Conservation (phyloP, 1,284 basidiomycete species). For the Abortiporus biennis region DNA sequence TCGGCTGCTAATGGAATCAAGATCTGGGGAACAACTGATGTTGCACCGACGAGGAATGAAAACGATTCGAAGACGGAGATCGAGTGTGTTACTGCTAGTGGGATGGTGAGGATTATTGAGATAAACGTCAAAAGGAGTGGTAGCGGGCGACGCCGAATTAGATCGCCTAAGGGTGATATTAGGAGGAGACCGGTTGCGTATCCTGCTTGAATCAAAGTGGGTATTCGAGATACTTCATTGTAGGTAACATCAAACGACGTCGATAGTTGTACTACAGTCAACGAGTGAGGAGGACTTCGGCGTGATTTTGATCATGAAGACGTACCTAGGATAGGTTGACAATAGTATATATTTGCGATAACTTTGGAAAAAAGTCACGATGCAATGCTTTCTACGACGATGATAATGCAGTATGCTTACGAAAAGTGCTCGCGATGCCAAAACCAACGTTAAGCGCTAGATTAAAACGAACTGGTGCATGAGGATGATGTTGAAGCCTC, state of each 20-base stretch:
- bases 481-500: slow-evolving; percentile 17
- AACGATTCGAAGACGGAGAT: slow-evolving; percentile 35
- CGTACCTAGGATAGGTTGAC: slow-evolving; percentile 58
- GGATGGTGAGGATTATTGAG: slow-evolving; percentile 33
- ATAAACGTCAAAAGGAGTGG: slow-evolving; percentile 31
- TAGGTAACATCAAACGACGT: slow-evolving; percentile 48
- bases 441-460: slow-evolving; percentile 52
- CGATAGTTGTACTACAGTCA: slow-evolving; percentile 40
- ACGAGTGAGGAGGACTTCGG: neutral
- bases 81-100: slow-evolving; percentile 34
- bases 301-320: neutral
- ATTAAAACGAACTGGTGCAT: slow-evolving; percentile 50
- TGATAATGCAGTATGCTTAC: slow-evolving; percentile 21
- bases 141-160: slow-evolving; percentile 38
- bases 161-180: slow-evolving; percentile 43
- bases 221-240: slow-evolving; percentile 44
- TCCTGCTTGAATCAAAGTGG: slow-evolving; percentile 42
- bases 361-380: slow-evolving; percentile 23
- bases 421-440: slow-evolving; percentile 55
- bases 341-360: slow-evolving; percentile 63
- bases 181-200: slow-evolving; percentile 39
- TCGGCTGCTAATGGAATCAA: slow-evolving; percentile 47
- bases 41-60: slow-evolving; percentile 36
- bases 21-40: slow-evolving; percentile 33
- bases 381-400: neutral